Evolutionary conservation across 192 early-diverging fungal species (phyloP).

Genomic region (Rhizophagus clarus): DNA sequence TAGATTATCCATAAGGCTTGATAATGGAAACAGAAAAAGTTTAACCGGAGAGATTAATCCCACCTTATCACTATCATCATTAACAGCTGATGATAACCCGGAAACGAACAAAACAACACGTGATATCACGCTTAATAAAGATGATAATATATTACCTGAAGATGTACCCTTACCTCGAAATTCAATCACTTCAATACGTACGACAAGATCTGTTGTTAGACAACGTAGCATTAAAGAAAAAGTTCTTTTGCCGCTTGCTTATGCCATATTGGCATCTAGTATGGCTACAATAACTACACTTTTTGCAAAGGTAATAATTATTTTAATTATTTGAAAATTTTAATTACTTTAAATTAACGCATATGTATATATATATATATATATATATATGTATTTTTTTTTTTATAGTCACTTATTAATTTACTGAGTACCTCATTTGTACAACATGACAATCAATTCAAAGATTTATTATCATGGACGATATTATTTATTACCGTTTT

Average conservation of each 20-base stretch:
- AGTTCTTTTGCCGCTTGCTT: slow-evolving; percentile 66
- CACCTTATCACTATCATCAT: background rate
- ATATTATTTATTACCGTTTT: slow-evolving; percentile 72
- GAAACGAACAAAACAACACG: background rate
- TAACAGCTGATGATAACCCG: background rate
- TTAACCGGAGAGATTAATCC: background rate
- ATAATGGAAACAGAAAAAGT: background rate
- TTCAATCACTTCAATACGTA: background rate
- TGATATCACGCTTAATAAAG: background rate
- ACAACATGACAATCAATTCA: slow-evolving; percentile 76
- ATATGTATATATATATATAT: no score
- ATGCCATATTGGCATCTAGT: slow-evolving; percentile 73
- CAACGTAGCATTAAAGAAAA: slow-evolving; percentile 13
- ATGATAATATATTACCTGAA: background rate
- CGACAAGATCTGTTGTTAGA: slow-evolving; percentile 35
- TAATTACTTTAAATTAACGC: background rate
- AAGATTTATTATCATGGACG: slow-evolving; percentile 60
- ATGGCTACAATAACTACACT: slow-evolving; percentile 79
- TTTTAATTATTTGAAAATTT: background rate
- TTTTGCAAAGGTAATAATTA: slow-evolving; percentile 63
- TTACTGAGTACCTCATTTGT: slow-evolving; percentile 65
- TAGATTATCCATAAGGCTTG: background rate
- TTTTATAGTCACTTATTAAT: slow-evolving; percentile 61
- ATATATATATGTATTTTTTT: background rate
- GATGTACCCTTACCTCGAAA: background rate